phyloP scores from a whole-genome alignment of 2,329 filamentous ascomycete species.

The Fusarium nisikadoi region DNA sequence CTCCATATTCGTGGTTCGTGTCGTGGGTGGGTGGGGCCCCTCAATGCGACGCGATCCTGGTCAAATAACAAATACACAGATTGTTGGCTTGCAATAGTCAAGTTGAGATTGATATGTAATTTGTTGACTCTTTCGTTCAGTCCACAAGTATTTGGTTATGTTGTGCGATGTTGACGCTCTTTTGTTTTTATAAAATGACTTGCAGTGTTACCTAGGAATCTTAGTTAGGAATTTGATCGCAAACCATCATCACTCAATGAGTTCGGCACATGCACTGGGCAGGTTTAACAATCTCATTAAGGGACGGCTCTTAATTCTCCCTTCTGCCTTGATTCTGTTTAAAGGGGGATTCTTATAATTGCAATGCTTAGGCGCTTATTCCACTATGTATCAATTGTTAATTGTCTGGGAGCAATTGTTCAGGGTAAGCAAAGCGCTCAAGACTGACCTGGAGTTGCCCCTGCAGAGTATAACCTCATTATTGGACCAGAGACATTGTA shows the following conservation, averaged over 20 bases:
- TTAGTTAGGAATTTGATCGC: rapidly evolving
- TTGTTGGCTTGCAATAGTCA: rapidly evolving
- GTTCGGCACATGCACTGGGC: rapidly evolving
- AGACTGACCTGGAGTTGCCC: rapidly evolving
- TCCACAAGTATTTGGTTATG: rapidly evolving
- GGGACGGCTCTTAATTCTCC: rapidly evolving
- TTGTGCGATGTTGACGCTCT: background rate
- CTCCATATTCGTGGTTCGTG: rapidly evolving
- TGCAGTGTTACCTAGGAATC: rapidly evolving
- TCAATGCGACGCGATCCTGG: background rate
- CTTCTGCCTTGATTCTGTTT: rapidly evolving
- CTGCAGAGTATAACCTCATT: rapidly evolving
- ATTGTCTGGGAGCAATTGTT: background rate
- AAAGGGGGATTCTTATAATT: rapidly evolving
- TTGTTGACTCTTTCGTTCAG: rapidly evolving
- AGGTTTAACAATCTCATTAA: rapidly evolving
- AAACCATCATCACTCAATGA: rapidly evolving
- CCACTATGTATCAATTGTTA: background rate
- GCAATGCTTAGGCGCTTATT: background rate
- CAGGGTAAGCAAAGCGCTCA: background rate
- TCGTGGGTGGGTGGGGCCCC: rapidly evolving
- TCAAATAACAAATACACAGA: rapidly evolving
- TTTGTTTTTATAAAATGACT: rapidly evolving
- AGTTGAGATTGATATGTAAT: rapidly evolving
- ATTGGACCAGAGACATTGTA: rapidly evolving